phyloP scores from a whole-genome alignment of 2,329 filamentous ascomycete genomes.

The Botrytis paeoniae region DNA sequence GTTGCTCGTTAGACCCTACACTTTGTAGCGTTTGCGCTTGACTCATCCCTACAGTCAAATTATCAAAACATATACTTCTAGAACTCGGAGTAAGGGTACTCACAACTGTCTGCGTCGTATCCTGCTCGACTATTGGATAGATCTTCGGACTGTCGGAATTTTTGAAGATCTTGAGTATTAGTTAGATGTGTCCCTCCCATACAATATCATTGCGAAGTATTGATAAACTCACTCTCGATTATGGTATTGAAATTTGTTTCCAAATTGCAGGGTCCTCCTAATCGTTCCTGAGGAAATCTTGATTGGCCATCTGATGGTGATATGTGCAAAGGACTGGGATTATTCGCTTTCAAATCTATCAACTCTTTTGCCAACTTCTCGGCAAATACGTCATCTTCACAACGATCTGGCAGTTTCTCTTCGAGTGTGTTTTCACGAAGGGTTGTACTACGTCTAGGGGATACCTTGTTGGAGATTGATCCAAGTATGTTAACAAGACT shows the following conservation, averaged over 20 bases:
- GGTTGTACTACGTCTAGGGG: constrained; percentile 16
- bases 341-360: neutral
- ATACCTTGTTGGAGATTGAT: constrained; percentile 25
- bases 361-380: constrained; percentile 5
- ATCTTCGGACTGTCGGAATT: neutral
- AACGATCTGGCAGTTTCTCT: neutral
- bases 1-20: neutral
- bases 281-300: neutral
- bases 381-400: constrained; percentile 7
- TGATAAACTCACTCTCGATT: neutral
- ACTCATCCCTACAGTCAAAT: constrained; percentile 6
- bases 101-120: constrained; percentile 7
- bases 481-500: constrained; percentile 32
- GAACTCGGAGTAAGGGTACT: neutral
- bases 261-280: no score
- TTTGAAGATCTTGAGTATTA: neutral
- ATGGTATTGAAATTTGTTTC: neutral
- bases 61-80: neutral
- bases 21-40: constrained; percentile 11
- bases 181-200: neutral
- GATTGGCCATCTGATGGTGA: neutral
- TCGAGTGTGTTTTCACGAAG: neutral
- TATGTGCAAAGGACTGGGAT: neutral
- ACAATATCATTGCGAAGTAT: neutral
- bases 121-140: neutral